phyloP scores from a whole-genome alignment of 2,329 filamentous ascomycete genomes.

The Aspergillus eucalypticola region DNA sequence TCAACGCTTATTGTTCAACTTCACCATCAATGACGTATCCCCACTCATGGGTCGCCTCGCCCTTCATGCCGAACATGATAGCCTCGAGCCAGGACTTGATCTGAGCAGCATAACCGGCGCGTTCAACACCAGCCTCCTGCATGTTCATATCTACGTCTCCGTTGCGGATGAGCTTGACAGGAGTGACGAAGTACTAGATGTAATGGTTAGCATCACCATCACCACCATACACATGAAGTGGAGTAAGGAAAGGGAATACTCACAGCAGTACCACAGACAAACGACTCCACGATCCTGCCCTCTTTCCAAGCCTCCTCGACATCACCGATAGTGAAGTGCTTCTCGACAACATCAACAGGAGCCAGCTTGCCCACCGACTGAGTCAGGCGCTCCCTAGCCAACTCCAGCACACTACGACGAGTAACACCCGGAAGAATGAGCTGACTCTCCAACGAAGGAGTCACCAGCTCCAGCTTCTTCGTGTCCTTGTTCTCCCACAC shows the following conservation, averaged over 20 bases:
- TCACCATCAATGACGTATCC: conserved; percentile 67
- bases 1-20: conserved; percentile 28
- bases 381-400: conserved; percentile 64
- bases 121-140: conserved; percentile 27
- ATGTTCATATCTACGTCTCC: conserved; percentile 64
- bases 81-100: conserved; percentile 69
- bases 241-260: conserved; percentile 38
- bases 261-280: conserved; percentile 83
- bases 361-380: conserved; percentile 52
- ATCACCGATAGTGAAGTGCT: conserved; percentile 79
- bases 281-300: conserved; percentile 78
- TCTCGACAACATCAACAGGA: conserved; percentile 80
- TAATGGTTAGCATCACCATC: too few species aligned
- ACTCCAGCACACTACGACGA: conserved; percentile 74
- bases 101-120: conserved; percentile 37
- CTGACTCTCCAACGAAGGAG: conserved; percentile 77
- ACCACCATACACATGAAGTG: not conserved
- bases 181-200: conserved; percentile 67
- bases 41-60: conserved; percentile 68
- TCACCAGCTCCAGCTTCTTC: conserved; percentile 70
- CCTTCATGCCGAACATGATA: conserved; percentile 75
- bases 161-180: conserved; percentile 69
- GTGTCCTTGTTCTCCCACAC: conserved; percentile 65
- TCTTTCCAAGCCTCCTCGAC: conserved; percentile 70
- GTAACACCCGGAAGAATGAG: conserved; percentile 89